phyloP scores from a whole-genome alignment of 306 rosid genomes.

The Fragaria nilgerrensis region DNA sequence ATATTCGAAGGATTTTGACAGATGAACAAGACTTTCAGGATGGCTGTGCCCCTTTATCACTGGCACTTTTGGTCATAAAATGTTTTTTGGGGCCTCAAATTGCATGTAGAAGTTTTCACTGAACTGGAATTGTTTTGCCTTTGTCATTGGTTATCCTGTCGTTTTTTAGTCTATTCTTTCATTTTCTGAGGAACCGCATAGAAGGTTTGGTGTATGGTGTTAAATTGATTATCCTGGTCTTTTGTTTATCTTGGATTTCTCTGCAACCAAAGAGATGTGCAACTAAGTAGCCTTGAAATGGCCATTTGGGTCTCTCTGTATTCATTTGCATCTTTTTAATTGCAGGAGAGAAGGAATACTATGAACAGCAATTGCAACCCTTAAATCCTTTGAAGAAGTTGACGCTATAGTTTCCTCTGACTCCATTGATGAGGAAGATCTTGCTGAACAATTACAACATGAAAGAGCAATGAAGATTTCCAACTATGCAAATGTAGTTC shows the following conservation, averaged over 20 bases:
- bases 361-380: slow-evolving; percentile 40
- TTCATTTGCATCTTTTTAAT: background rate
- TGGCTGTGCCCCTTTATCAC: background rate
- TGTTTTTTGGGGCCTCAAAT: background rate
- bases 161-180: background rate
- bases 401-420: slow-evolving; percentile 25
- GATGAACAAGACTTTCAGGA: background rate
- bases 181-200: background rate
- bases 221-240: background rate
- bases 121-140: background rate
- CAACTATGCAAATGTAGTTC: slow-evolving; percentile 43
- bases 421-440: slow-evolving; percentile 22
- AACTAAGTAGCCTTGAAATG: background rate
- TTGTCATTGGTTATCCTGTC: background rate
- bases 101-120: background rate
- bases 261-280: background rate
- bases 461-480: slow-evolving; percentile 57
- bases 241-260: background rate
- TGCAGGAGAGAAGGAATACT: slow-evolving; percentile 54
- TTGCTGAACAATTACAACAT: slow-evolving; percentile 35
- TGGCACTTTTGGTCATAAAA: background rate
- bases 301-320: background rate
- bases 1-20: background rate
- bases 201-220: slow-evolving; percentile 2
- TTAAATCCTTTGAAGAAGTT: slow-evolving; percentile 47